Percentiles rank a stretch among this genome's conserved stretches.
These are phyloP conservation scores for Paraleonurus japonicus DNA, from an alignment of 257 asterid species.

Conservation along the genomic window DNA sequence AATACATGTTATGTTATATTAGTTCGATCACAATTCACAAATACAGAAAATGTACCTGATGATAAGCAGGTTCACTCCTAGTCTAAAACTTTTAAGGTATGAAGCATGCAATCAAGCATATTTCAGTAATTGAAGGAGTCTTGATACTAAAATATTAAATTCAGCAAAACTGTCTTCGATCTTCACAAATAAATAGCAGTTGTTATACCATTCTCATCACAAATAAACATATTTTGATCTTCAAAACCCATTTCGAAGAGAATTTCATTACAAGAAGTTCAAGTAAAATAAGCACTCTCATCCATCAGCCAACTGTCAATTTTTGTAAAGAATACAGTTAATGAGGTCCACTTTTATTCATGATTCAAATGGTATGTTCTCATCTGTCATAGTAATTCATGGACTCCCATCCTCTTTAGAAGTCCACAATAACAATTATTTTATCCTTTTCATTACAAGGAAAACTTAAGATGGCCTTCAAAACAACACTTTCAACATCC, in stretches of 20 bases:
- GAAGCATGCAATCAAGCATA: not conserved
- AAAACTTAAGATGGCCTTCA: not conserved
- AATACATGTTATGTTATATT: not conserved
- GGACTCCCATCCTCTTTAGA: not conserved
- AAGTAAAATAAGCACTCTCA: not conserved
- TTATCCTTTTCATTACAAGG: not conserved
- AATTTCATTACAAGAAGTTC: not conserved
- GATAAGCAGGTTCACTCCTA: not conserved
- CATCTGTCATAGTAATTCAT: not conserved
- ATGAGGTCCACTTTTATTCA: not conserved
- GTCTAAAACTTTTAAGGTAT: conserved; percentile 2
- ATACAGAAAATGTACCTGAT: not conserved
- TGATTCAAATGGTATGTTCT: not conserved
- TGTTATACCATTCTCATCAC: not conserved
- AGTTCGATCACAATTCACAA: not conserved
- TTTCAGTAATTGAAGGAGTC: not conserved
- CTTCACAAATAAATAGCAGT: not conserved
- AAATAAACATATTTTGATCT: not conserved
- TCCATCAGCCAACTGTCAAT: not conserved
- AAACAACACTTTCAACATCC: not conserved
- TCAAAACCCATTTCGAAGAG: not conserved
- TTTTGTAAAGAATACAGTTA: not conserved
- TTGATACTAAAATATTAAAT: not conserved
- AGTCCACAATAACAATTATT: not conserved
- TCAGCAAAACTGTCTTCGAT: not conserved